Evolutionary conservation across 495 filamentous ascomycete species (phyloP).

Genomic region (Letharia columbiana): DNA sequence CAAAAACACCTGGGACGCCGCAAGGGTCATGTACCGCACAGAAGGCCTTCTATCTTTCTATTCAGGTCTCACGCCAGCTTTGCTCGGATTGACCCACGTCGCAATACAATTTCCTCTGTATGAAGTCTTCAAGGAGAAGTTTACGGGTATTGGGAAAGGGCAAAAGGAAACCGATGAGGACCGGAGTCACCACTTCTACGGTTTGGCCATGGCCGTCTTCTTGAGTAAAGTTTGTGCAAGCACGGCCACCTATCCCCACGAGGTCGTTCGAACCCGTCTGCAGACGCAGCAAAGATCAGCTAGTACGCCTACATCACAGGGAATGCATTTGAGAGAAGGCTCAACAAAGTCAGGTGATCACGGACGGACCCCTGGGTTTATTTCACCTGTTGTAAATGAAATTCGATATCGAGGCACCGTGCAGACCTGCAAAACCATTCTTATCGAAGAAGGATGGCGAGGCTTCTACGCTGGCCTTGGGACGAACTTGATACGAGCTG

Average conservation of each 20-base stretch:
- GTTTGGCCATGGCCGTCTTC: slow-evolving; percentile 81
- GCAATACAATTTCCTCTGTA: slow-evolving; percentile 97
- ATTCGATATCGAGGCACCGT: slow-evolving; percentile 75
- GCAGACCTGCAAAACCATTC: slow-evolving; percentile 74
- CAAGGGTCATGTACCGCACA: slow-evolving; percentile 83
- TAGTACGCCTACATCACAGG: slow-evolving; percentile 31
- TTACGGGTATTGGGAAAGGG: slow-evolving; percentile 82
- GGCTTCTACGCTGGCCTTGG: slow-evolving; percentile 98
- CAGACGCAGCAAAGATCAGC: slow-evolving; percentile 82
- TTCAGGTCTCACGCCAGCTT: slow-evolving; percentile 84
- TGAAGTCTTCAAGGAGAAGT: slow-evolving; percentile 82
- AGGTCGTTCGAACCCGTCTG: slow-evolving; percentile 60
- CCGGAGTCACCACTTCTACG: slow-evolving; percentile 55
- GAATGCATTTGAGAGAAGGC: slow-evolving; percentile 32
- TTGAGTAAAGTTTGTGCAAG: slow-evolving; percentile 92
- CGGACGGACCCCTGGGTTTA: slow-evolving; percentile 37
- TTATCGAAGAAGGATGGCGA: slow-evolving; percentile 87
- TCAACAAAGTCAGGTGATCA: slow-evolving; percentile 31
- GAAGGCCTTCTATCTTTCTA: slow-evolving; percentile 91
- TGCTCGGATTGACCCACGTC: slow-evolving; percentile 89
- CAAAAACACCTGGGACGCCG: slow-evolving; percentile 74
- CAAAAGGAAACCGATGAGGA: slow-evolving; percentile 45
- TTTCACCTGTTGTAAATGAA: slow-evolving; percentile 46
- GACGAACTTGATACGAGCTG: slow-evolving; percentile 91
- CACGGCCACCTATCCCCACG: slow-evolving; percentile 92